These are phyloP conservation scores for Phaeosphaeria sp. DNA, from an alignment of 2,329 filamentous ascomycete genomes.

Conservation along the genomic window DNA sequence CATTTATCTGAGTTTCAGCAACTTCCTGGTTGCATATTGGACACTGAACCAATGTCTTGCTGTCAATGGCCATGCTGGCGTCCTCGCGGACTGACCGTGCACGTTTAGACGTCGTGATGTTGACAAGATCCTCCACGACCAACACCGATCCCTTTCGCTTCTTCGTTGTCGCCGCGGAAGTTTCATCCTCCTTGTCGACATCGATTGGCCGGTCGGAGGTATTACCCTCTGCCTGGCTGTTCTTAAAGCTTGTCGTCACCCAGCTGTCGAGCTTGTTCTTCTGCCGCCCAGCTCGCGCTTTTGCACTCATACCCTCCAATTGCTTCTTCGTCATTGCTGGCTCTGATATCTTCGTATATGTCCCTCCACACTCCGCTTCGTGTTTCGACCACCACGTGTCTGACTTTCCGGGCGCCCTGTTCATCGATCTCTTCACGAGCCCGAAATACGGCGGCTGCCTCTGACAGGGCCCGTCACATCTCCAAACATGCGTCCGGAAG, in stretches of 20 bases:
- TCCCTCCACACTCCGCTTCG: constrained; percentile 50
- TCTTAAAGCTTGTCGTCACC: constrained; percentile 36
- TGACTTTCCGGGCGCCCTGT: constrained; percentile 50
- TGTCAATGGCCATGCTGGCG: constrained; percentile 13
- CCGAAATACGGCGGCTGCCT: constrained; percentile 51
- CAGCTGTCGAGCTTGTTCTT: constrained; percentile 55
- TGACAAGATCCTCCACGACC: constrained; percentile 6
- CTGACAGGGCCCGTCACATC: constrained; percentile 52
- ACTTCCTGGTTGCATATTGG: constrained; percentile 47
- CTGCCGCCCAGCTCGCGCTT: constrained; percentile 51
- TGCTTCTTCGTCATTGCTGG: constrained; percentile 53
- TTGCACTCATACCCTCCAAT: constrained; percentile 45
- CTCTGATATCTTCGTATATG: constrained; percentile 51
- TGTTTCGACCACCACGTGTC: constrained; percentile 54
- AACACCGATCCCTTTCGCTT: constrained; percentile 14
- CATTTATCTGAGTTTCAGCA: constrained; percentile 45
- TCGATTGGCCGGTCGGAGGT: constrained; percentile 11
- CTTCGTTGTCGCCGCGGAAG: constrained; percentile 9
- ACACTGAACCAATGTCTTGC: constrained; percentile 43
- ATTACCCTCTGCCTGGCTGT: constrained; percentile 16
- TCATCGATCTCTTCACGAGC: constrained; percentile 56
- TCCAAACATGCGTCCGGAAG: constrained; percentile 55
- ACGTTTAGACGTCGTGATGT: constrained; percentile 25
- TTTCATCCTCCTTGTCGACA: constrained; percentile 15
- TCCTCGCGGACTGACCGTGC: constrained; percentile 14